A percentile compares a stretch with the other conserved stretches of the same genome.
Evolutionary conservation across 2,329 filamentous ascomycete species (phyloP).

Genomic region (Emmonsia crescens): DNA sequence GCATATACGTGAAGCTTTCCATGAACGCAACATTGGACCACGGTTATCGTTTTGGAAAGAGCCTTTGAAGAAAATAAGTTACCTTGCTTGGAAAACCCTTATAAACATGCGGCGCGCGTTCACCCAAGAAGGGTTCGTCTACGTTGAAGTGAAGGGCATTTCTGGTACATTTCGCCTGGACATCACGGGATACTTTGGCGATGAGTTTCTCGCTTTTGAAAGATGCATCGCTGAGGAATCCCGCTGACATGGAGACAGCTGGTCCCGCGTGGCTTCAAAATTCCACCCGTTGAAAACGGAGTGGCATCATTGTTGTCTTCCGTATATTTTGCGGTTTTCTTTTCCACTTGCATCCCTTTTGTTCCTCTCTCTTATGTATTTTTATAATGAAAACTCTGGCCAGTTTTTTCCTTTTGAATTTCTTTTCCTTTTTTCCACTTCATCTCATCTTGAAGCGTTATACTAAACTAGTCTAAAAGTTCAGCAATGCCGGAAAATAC

Average conservation of each 20-base stretch:
- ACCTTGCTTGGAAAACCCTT: conserved; percentile 23
- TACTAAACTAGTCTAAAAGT: background rate
- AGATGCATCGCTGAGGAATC: background rate
- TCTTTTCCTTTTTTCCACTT: background rate
- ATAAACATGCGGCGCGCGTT: conserved; percentile 29
- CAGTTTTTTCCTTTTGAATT: background rate
- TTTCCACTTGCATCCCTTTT: background rate
- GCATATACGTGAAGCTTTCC: conserved; percentile 12
- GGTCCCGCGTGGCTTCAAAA: background rate
- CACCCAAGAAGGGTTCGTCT: conserved; percentile 31
- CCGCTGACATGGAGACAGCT: background rate
- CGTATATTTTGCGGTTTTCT: background rate
- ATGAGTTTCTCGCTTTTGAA: conserved; percentile 6
- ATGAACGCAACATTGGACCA: conserved; percentile 7
- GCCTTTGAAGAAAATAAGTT: conserved; percentile 23
- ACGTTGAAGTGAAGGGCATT: conserved; percentile 24
- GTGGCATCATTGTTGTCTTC: background rate
- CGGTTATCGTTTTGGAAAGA: conserved; percentile 24
- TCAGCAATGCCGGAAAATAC: background rate
- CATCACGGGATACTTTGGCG: conserved; percentile 20
- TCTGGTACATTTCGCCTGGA: conserved; percentile 29
- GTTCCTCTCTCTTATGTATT: background rate
- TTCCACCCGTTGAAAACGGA: background rate
- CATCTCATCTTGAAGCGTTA: background rate
- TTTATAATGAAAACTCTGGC: background rate